These are phyloP conservation scores for Cucurbita maxima DNA, from an alignment of 306 rosid species.

Conservation along the genomic window DNA sequence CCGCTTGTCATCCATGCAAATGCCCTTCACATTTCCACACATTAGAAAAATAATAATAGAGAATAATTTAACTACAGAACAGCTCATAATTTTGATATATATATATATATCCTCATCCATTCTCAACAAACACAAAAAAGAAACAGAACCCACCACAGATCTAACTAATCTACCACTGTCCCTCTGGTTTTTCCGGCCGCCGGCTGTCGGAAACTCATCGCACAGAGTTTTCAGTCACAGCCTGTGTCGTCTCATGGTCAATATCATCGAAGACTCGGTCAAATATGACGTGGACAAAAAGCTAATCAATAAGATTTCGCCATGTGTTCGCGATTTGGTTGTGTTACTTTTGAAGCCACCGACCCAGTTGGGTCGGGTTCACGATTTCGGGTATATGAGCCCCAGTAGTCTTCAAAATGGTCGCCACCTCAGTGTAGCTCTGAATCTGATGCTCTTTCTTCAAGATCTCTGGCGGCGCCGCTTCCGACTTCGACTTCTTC, in stretches of 20 bases:
- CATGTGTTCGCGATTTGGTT: background rate
- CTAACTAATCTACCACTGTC: background rate
- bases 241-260: background rate
- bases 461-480: slow-evolving; percentile 9
- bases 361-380: slow-evolving; percentile 58
- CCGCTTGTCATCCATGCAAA: slow-evolving; percentile 7
- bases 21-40: background rate
- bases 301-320: background rate
- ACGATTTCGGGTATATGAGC: slow-evolving; percentile 55
- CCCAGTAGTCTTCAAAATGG: slow-evolving; percentile 38
- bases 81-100: background rate
- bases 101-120: background rate
- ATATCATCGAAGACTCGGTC: background rate
- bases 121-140: background rate
- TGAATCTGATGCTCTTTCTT: slow-evolving; percentile 26
- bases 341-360: slow-evolving; percentile 43
- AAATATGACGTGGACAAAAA: background rate
- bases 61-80: background rate
- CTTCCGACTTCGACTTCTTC: slow-evolving; percentile 10
- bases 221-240: background rate
- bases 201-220: background rate
- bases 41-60: background rate
- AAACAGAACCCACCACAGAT: background rate
- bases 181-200: background rate
- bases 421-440: slow-evolving; percentile 39